Conservation (phyloP, 2,329 filamentous ascomycete genomes). For the Xylariaceae sp. region DNA sequence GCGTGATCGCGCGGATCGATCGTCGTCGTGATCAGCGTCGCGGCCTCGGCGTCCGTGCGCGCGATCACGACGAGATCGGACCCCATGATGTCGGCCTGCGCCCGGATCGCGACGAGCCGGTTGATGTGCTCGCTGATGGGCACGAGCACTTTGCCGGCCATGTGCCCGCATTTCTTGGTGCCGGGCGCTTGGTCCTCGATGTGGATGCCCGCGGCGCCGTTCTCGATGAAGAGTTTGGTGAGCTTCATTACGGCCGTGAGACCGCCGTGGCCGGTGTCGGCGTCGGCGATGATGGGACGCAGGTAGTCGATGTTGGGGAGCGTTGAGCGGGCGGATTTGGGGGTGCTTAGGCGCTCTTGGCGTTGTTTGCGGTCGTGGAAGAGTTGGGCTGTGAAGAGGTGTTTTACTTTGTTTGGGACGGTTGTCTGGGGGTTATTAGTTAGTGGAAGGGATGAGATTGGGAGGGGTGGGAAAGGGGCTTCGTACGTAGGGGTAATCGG, state of each 20-base stretch:
- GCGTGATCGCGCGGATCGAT: conserved; percentile 93
- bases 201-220: conserved; percentile 94
- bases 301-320: conserved; percentile 86
- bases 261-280: conserved; percentile 94
- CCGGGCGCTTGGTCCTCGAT: conserved; percentile 98
- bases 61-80: conserved; percentile 85
- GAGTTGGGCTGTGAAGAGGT: conserved; percentile 96
- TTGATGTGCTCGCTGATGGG: conserved; percentile 98
- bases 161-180: conserved; percentile 99
- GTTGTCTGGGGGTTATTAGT: conserved; percentile 62
- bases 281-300: conserved; percentile 91
- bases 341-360: conserved; percentile 78
- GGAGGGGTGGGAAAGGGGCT: no score
- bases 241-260: conserved; percentile 99
- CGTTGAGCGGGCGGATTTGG: conserved; percentile 65
- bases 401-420: conserved; percentile 95
- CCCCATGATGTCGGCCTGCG: conserved; percentile 98
- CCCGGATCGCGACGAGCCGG: conserved; percentile 89
- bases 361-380: conserved; percentile 99
- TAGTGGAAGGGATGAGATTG: neutral
- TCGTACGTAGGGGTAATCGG: conserved; percentile 84
- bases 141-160: conserved; percentile 97
- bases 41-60: conserved; percentile 94
- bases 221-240: conserved; percentile 95
- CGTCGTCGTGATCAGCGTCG: conserved; percentile 92